phyloP scores from a whole-genome alignment of 176 grass and related monocot species.

The Avena insularis region DNA sequence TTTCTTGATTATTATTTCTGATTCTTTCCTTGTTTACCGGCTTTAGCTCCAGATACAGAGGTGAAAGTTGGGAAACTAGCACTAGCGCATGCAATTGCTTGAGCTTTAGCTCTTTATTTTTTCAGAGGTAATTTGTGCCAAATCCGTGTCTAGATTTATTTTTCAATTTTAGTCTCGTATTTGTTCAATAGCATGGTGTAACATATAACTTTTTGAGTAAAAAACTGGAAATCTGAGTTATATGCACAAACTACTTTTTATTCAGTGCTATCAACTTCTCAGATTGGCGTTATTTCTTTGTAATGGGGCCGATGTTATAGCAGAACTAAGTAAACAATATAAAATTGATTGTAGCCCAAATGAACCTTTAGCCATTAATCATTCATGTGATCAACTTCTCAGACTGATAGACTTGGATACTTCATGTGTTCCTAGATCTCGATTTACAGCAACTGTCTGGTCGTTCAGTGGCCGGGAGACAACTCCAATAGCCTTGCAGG shows the following conservation, averaged over 20 bases:
- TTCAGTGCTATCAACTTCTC: background rate
- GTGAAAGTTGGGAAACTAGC: conserved; percentile 70
- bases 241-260: background rate
- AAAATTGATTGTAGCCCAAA: background rate
- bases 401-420: background rate
- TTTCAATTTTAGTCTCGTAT: background rate
- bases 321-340: background rate
- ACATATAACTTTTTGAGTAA: background rate
- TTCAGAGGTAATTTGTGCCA: conserved; percentile 54
- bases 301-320: background rate
- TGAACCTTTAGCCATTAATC: background rate
- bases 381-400: background rate
- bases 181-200: background rate
- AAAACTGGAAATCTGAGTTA: background rate
- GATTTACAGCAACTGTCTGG: conserved; percentile 66
- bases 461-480: conserved; percentile 92
- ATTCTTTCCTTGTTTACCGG: conserved; percentile 42
- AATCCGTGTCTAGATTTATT: background rate
- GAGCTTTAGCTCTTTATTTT: conserved; percentile 72
- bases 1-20: background rate
- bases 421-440: conserved; percentile 52
- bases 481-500: conserved; percentile 94
- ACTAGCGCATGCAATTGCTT: conserved; percentile 69
- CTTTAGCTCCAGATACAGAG: conserved; percentile 65
- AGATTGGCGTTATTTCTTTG: background rate